Conservation (phyloP, 2,329 filamentous ascomycete genomes). For the Nakataea oryzae region DNA sequence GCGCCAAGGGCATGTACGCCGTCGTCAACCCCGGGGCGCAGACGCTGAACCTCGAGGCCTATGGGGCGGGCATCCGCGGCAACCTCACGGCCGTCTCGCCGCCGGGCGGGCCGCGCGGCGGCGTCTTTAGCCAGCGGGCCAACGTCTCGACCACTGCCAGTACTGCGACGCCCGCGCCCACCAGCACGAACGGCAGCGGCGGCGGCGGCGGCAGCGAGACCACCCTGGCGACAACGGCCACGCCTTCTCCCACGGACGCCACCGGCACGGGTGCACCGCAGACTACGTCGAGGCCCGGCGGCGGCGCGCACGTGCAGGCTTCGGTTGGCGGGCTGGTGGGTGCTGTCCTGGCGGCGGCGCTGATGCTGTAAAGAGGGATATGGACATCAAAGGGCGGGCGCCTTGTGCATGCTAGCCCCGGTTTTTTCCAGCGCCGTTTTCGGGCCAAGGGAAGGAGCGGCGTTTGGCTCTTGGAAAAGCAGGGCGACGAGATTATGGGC, state of each 20-base stretch:
- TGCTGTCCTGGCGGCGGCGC: background rate
- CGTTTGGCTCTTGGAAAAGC: background rate
- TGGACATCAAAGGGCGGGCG: too few species aligned
- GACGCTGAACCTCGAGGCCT: conserved; percentile 7
- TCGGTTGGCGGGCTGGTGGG: conserved; percentile 2
- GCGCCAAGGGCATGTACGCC: conserved; percentile 32
- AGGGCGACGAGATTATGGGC: too few species aligned
- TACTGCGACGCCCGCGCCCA: background rate
- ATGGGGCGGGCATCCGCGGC: conserved; percentile 2
- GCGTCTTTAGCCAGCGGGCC: background rate
- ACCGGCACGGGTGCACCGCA: background rate
- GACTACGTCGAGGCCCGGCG: background rate
- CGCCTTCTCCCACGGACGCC: background rate
- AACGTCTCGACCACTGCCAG: background rate
- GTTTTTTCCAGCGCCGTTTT: background rate
- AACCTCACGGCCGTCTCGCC: background rate
- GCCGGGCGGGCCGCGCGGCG: background rate
- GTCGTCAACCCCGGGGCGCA: conserved; percentile 26
- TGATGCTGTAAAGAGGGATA: conserved; percentile 1
- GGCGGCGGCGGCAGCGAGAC: background rate
- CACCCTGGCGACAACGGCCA: background rate
- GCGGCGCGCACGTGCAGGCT: background rate
- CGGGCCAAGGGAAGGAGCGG: background rate
- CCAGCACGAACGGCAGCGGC: background rate
- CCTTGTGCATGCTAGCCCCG: too few species aligned